A percentile compares a stretch with the other conserved stretches of the same genome.
These are phyloP conservation scores for Xylariaceae sp. DNA, from an alignment of 2,329 filamentous ascomycete genomes.

Conservation along the genomic window DNA sequence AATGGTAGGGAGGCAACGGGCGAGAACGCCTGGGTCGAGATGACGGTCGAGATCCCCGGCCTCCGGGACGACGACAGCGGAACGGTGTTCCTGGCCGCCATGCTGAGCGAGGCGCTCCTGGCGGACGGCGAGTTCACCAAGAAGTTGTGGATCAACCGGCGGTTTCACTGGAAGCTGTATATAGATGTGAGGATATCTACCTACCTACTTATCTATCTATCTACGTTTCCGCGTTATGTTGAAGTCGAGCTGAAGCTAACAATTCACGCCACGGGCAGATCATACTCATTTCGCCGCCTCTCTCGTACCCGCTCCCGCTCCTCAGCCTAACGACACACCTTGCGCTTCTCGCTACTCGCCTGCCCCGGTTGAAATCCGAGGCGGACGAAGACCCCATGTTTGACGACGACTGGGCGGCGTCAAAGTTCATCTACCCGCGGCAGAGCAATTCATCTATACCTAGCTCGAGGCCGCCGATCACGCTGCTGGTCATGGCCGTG, in stretches of 20 bases:
- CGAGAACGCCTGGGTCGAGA: slow-evolving; percentile 77
- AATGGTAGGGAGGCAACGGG: slow-evolving; percentile 31
- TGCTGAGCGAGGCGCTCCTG: slow-evolving; percentile 86
- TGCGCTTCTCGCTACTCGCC: slow-evolving; percentile 82
- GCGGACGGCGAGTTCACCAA: slow-evolving; percentile 70
- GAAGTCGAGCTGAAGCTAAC: neutral
- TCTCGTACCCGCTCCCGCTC: slow-evolving; percentile 90
- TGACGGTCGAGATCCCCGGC: slow-evolving; percentile 90
- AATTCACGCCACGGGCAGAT: slow-evolving; percentile 58
- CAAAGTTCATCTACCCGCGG: slow-evolving; percentile 74
- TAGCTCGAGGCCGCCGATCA: slow-evolving; percentile 73
- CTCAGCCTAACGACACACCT: slow-evolving; percentile 93
- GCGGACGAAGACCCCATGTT: slow-evolving; percentile 96
- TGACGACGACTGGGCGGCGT: slow-evolving; percentile 94
- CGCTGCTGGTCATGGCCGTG: slow-evolving; percentile 85
- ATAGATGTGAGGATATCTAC: slow-evolving; percentile 91
- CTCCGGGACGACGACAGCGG: slow-evolving; percentile 87
- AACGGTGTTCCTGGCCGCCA: slow-evolving; percentile 83
- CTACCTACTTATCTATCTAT: too few species aligned
- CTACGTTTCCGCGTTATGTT: neutral
- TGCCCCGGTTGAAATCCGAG: slow-evolving; percentile 85
- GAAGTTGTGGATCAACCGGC: slow-evolving; percentile 81
- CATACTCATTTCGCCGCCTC: slow-evolving; percentile 86
- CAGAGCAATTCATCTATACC: slow-evolving; percentile 23
- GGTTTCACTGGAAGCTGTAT: slow-evolving; percentile 96